Evolutionary conservation across 176 grass and related monocot species (phyloP), one percentile per base, ranked within the genome.

Genomic region (Juncus effusus): DNA sequence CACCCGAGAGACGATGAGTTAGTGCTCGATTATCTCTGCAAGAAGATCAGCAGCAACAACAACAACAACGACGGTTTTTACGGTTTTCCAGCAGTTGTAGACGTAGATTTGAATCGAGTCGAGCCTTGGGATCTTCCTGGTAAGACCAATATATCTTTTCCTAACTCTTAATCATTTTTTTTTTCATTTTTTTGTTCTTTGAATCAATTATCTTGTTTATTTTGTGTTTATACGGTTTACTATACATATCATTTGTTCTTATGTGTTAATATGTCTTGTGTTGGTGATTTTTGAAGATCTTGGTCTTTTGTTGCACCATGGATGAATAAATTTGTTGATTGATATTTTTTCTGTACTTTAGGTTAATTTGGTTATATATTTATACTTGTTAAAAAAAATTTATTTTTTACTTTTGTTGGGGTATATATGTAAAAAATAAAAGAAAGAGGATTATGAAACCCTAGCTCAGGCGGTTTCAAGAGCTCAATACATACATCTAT

Each of bases 61-160:
- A 10, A 36, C 10, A 62, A 47, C 7, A 64, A 36, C 19, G 73
- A 62, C 16, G 35, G 55, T 62, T 68, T 77, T 64, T 82, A 85
- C 65, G 87, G 77, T 59, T 85, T 70, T 66, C 87, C 87, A 12
- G 66, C 66, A 45, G 69, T 96, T 70, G 68, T 96, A 37, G 87
- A 96, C 77, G 84, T 96, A 60, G 92, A 96, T 39, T 83, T 96
- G 37, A 96, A 96, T 79, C 80, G 87, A 85, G 64, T 76, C 79
- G 92, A 96, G 74, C 92, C 92, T 0, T 96, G 92, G 92, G 87
- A 96, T 5, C 87, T 96, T 65, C 91, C 92, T 3, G 92, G 92
- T 96, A 75, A 82, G 80, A 42, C 74, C 40, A 73, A 72, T 28
- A 28, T 28, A 28, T 28, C 19, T 28, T 28, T 28, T 28, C 1